Evolutionary conservation across 2,329 filamentous ascomycete species (phyloP).

Genomic region (Graphilbum fragrans): DNA sequence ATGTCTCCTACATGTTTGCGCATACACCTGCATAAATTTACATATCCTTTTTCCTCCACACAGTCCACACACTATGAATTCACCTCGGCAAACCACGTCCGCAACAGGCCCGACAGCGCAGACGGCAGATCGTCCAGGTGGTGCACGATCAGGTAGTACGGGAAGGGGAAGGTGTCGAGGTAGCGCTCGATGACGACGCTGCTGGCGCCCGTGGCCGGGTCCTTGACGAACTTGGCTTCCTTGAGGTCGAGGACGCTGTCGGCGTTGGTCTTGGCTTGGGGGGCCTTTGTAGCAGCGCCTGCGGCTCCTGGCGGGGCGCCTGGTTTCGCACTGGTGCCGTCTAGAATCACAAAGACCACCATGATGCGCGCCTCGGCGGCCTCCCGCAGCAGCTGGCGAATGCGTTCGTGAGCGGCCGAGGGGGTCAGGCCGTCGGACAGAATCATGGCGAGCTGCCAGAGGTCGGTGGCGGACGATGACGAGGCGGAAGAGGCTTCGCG

Average conservation of each 20-base stretch:
- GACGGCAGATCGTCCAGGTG: constrained; percentile 83
- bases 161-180: constrained; percentile 90
- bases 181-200: constrained; percentile 79
- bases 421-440: constrained; percentile 91
- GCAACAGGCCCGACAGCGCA: constrained; percentile 74
- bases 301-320: constrained; percentile 10
- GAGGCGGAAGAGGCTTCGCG: constrained; percentile 39
- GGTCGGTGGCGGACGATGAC: constrained; percentile 39
- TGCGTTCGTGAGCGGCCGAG: constrained; percentile 63
- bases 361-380: constrained; percentile 92
- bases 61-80: background rate
- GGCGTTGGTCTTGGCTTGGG: constrained; percentile 20
- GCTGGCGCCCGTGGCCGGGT: constrained; percentile 40
- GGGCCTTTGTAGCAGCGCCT: constrained; percentile 7
- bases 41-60: too few relatives aligned
- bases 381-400: constrained; percentile 70
- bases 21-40: too few relatives aligned
- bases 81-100: constrained; percentile 87
- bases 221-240: constrained; percentile 68
- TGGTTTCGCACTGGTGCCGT: constrained; percentile 37
- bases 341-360: constrained; percentile 96
- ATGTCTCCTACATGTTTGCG: too few relatives aligned
- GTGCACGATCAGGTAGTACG: constrained; percentile 90
- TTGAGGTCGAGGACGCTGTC: constrained; percentile 78
- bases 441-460: constrained; percentile 92